These are phyloP conservation scores for Ceratocystiopsis sp. DNA, from an alignment of 2,329 filamentous ascomycete genomes.

Conservation along the genomic window DNA sequence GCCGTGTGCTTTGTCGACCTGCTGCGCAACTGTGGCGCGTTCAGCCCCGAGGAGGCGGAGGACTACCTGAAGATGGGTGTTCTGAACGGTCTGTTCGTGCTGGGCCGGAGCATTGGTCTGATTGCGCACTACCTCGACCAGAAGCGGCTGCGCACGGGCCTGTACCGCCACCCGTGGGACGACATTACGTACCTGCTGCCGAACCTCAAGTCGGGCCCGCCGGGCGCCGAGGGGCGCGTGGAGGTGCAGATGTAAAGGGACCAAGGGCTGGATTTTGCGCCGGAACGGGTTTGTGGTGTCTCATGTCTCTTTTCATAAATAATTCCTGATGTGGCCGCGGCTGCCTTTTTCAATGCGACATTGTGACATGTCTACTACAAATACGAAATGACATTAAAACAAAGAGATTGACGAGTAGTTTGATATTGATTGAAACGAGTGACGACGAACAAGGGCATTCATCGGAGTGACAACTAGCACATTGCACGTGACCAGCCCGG, in stretches of 20 bases:
- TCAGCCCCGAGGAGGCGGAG: constrained; percentile 89
- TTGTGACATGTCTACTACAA: too few species aligned
- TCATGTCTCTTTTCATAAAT: neutral
- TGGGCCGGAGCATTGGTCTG: constrained; percentile 91
- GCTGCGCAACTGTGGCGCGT: constrained; percentile 93
- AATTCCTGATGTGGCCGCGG: neutral
- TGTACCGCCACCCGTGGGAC: constrained; percentile 99
- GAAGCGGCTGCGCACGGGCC: constrained; percentile 94
- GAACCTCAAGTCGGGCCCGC: constrained; percentile 52
- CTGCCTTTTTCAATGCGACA: too few species aligned
- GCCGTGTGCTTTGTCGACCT: constrained; percentile 98
- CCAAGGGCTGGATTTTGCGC: neutral
- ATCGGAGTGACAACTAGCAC: too few species aligned
- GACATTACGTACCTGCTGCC: constrained; percentile 93
- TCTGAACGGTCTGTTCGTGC: constrained; percentile 96
- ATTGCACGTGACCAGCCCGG: too few species aligned
- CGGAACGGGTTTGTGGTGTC: neutral
- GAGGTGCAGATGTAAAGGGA: constrained; percentile 58
- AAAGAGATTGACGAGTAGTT: too few species aligned
- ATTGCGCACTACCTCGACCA: constrained; percentile 99
- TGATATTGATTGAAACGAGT: too few species aligned
- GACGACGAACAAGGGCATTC: too few species aligned
- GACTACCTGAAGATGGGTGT: constrained; percentile 99
- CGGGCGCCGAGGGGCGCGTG: constrained; percentile 69
- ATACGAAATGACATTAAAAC: too few species aligned